A percentile compares a stretch with the other conserved stretches of the same genome.
Evolutionary conservation across 2,329 filamentous ascomycete genomes (phyloP).

Genomic region (Mariannaea elegans): DNA sequence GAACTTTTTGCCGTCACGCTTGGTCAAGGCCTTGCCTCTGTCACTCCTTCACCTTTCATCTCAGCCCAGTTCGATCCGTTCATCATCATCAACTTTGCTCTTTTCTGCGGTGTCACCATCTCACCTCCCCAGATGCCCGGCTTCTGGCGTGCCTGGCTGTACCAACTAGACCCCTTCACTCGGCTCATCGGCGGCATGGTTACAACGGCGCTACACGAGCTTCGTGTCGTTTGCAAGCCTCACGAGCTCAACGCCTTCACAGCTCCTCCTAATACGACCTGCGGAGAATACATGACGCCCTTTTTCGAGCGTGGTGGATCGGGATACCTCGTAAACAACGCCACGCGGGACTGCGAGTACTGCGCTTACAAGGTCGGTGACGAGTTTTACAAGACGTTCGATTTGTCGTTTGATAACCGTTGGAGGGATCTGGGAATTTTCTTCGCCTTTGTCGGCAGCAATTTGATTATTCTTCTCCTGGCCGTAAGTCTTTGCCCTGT

Average conservation of each 20-base stretch:
- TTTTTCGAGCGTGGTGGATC: constrained; percentile 61
- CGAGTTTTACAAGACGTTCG: constrained; percentile 77
- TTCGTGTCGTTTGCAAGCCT: constrained; percentile 59
- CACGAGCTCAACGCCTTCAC: constrained; percentile 70
- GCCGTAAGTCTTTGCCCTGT: constrained; percentile 61
- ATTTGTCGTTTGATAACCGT: constrained; percentile 71
- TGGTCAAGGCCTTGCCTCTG: constrained; percentile 77
- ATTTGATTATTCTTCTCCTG: constrained; percentile 69
- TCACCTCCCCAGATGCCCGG: constrained; percentile 77
- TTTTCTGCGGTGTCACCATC: constrained; percentile 90
- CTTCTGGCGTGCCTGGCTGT: constrained; percentile 82
- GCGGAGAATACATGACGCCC: constrained; percentile 38
- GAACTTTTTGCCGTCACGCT: constrained; percentile 87
- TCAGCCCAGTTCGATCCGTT: constrained; percentile 83
- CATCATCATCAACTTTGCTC: constrained; percentile 80
- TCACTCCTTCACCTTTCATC: constrained; percentile 83
- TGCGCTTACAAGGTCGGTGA: constrained; percentile 84
- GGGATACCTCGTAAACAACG: constrained; percentile 76
- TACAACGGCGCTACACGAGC: constrained; percentile 66
- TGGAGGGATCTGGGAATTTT: constrained; percentile 89
- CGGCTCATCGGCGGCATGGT: constrained; percentile 73
- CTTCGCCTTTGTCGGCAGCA: constrained; percentile 78
- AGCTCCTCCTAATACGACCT: constrained; percentile 59
- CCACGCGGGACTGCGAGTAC: constrained; percentile 76
- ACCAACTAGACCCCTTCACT: constrained; percentile 69